phyloP scores from a whole-genome alignment of 148 eudicot species.

The Vaccinium corymbosum region DNA sequence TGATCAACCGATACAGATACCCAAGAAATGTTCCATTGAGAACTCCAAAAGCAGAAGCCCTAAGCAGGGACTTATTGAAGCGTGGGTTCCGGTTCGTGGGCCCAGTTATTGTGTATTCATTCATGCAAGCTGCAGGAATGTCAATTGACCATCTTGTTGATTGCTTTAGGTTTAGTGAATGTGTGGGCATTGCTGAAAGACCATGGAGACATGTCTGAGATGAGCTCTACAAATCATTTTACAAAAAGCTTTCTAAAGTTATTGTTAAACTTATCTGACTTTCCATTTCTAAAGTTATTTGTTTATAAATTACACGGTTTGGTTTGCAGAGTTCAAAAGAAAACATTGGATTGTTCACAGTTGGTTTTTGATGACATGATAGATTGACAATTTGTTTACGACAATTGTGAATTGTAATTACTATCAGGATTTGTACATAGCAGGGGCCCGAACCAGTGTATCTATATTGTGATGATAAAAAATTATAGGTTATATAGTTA shows the following conservation, averaged over 20 bases:
- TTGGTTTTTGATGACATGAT: background rate
- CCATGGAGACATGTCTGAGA: constrained; percentile 68
- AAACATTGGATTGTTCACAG: background rate
- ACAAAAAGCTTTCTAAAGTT: background rate
- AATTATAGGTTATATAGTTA: too few relatives aligned
- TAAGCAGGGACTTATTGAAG: constrained; percentile 77
- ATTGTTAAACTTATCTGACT: background rate
- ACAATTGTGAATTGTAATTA: background rate
- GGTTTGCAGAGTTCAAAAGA: background rate
- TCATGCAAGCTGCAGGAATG: constrained; percentile 98
- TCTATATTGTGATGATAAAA: too few relatives aligned
- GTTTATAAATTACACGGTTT: background rate
- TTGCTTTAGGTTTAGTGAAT: constrained; percentile 77
- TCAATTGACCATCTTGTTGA: constrained; percentile 90
- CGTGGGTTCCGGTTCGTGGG: constrained; percentile 87
- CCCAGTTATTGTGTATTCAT: constrained; percentile 85
- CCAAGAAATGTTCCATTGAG: constrained; percentile 95
- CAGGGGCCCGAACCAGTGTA: too few relatives aligned
- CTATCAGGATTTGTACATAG: too few relatives aligned
- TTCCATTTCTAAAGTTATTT: background rate
- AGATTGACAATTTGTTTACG: background rate
- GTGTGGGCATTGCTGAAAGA: constrained; percentile 85
- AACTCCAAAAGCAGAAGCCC: constrained; percentile 74
- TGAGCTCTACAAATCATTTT: background rate
- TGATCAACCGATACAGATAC: constrained; percentile 73